These are phyloP conservation scores for Fragaria vesca DNA, from an alignment of 306 rosid genomes.

Conservation along the genomic window DNA sequence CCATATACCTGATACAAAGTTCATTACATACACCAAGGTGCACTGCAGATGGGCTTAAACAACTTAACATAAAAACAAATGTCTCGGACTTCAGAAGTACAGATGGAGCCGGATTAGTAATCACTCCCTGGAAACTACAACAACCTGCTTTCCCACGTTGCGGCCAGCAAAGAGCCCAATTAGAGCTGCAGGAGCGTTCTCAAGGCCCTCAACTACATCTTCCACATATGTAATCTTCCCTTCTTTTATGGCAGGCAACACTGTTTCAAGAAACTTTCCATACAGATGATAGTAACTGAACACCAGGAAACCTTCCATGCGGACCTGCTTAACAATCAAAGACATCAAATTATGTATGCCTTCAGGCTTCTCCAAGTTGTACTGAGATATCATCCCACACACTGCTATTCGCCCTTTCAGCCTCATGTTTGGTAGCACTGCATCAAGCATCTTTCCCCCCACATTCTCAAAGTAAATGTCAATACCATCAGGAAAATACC, in stretches of 20 bases:
- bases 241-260: constrained; percentile 9
- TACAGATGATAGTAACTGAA: background rate
- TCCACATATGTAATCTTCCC: background rate
- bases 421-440: constrained; percentile 23
- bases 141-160: background rate
- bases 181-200: background rate
- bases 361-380: constrained; percentile 12
- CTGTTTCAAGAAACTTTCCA: background rate
- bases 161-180: constrained; percentile 1
- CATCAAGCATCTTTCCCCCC: constrained; percentile 24
- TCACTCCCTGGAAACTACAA: background rate
- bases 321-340: background rate
- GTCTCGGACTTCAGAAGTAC: background rate
- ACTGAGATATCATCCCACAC: constrained; percentile 24
- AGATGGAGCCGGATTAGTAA: background rate
- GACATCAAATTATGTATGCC: constrained; percentile 2
- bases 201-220: background rate
- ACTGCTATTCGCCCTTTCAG: constrained; percentile 13
- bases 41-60: background rate
- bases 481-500: constrained; percentile 20
- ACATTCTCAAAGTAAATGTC: constrained; percentile 24
- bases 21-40: background rate
- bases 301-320: background rate
- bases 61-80: background rate
- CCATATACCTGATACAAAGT: background rate